Evolutionary conservation across 2,329 filamentous ascomycete genomes (phyloP).

Genomic region (Didymella keratinophila): DNA sequence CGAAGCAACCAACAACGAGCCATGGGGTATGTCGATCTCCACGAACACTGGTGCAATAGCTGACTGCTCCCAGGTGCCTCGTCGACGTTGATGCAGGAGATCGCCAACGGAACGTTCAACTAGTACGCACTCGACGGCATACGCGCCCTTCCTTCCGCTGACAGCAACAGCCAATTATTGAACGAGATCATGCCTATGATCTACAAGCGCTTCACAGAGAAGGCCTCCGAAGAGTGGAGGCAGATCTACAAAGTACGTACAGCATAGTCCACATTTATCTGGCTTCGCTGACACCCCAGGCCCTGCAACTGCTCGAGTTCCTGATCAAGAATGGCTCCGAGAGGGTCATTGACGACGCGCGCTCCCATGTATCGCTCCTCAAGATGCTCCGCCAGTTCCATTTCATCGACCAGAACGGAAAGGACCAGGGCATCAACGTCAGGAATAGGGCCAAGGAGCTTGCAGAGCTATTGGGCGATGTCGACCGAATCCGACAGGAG

Average conservation of each 20-base stretch:
- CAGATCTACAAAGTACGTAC: constrained; percentile 91
- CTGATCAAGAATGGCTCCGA: constrained; percentile 98
- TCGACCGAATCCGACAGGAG: constrained; percentile 79
- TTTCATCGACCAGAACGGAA: constrained; percentile 93
- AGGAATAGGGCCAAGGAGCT: constrained; percentile 96
- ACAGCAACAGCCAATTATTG: constrained; percentile 76
- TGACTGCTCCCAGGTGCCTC: constrained; percentile 65
- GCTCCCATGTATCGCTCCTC: constrained; percentile 90
- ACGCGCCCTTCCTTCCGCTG: constrained; percentile 18
- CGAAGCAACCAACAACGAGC: constrained; percentile 98
- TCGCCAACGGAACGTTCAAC: constrained; percentile 96
- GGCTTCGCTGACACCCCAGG: constrained; percentile 52
- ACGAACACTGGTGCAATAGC: background rate
- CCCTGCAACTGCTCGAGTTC: constrained; percentile 92
- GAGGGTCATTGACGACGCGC: constrained; percentile 94
- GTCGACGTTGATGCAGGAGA: constrained; percentile 93
- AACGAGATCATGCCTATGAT: constrained; percentile 99
- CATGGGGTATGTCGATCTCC: constrained; percentile 72
- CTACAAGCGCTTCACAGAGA: constrained; percentile 98
- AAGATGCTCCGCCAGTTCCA: constrained; percentile 99
- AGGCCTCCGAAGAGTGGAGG: constrained; percentile 96
- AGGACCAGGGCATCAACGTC: constrained; percentile 98
- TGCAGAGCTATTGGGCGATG: constrained; percentile 89
- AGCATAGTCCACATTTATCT: background rate
- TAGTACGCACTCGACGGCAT: constrained; percentile 70